Conservation (phyloP, 495 filamentous ascomycete genomes). For the Lichenothelia convexa region DNA sequence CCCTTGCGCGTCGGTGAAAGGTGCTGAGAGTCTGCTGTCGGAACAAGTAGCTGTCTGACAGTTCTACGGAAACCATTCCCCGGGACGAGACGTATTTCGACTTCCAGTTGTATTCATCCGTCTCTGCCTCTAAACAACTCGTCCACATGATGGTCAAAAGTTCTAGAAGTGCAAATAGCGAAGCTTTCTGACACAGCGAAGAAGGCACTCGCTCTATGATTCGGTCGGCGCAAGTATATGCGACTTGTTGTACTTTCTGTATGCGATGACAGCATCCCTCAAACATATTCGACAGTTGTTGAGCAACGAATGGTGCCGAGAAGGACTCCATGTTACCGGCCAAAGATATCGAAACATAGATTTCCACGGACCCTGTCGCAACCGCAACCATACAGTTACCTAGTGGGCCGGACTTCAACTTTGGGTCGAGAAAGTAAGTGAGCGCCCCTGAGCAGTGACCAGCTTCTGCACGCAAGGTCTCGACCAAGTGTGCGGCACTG, state of each 20-base stretch:
- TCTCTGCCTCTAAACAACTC: constrained; percentile 82
- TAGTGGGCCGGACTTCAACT: constrained; percentile 58
- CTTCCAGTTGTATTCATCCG: constrained; percentile 79
- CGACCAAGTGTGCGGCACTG: constrained; percentile 68
- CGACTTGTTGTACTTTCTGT: constrained; percentile 68
- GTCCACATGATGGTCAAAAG: constrained; percentile 84
- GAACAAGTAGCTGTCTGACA: constrained; percentile 75
- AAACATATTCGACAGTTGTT: constrained; percentile 69
- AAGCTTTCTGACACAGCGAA: constrained; percentile 70
- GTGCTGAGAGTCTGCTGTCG: constrained; percentile 57
- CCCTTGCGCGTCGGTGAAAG: constrained; percentile 58
- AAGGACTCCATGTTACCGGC: constrained; percentile 52
- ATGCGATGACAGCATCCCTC: constrained; percentile 83
- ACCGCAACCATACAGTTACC: constrained; percentile 76
- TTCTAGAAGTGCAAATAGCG: constrained; percentile 80
- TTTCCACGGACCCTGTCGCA: constrained; percentile 49
- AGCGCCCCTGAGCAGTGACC: constrained; percentile 79
- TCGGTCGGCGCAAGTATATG: constrained; percentile 60
- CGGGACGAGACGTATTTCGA: constrained; percentile 56
- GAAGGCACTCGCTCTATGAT: constrained; percentile 74
- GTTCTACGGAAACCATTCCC: constrained; percentile 61
- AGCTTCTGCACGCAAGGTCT: constrained; percentile 59
- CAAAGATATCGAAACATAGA: constrained; percentile 55
- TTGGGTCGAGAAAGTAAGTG: constrained; percentile 80
- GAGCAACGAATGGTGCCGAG: constrained; percentile 68